phyloP scores from a whole-genome alignment of 2,329 filamentous ascomycete species.

The Mariannaea elegans region DNA sequence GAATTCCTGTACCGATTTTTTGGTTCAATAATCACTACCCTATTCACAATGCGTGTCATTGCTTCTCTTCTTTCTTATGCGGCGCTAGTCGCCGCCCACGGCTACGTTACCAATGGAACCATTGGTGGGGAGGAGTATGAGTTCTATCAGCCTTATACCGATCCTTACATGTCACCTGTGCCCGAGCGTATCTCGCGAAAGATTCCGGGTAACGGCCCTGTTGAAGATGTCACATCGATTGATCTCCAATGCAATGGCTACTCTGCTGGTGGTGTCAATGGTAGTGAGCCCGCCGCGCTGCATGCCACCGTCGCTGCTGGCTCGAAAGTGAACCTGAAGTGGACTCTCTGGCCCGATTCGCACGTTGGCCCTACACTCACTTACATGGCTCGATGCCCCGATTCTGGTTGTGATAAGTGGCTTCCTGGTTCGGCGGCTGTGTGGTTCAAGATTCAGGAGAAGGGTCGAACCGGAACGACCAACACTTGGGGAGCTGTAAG shows the following conservation, averaged over 20 bases:
- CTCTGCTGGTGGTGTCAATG: slow-evolving; percentile 56
- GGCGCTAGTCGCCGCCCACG: slow-evolving; percentile 57
- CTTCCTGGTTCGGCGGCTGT: slow-evolving; percentile 58
- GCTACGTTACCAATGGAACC: slow-evolving; percentile 56
- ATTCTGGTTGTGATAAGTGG: slow-evolving; percentile 59
- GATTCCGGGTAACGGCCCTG: slow-evolving; percentile 66
- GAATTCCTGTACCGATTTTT: slow-evolving; percentile 10
- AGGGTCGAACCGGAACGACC: slow-evolving; percentile 59
- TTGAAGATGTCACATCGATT: slow-evolving; percentile 60
- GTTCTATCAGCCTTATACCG: slow-evolving; percentile 50
- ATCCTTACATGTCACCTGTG: slow-evolving; percentile 54
- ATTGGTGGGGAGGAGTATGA: slow-evolving; percentile 50
- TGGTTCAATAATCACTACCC: not conserved
- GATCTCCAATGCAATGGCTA: slow-evolving; percentile 67
- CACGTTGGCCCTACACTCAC: slow-evolving; percentile 65
- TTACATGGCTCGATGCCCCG: slow-evolving; percentile 68
- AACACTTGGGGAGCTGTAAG: slow-evolving; percentile 56
- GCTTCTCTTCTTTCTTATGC: slow-evolving; percentile 44
- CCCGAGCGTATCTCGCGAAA: slow-evolving; percentile 64
- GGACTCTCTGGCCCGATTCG: slow-evolving; percentile 61
- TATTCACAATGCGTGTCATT: slow-evolving; percentile 34
- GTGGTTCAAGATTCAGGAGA: slow-evolving; percentile 66
- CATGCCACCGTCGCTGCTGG: slow-evolving; percentile 64
- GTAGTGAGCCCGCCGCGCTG: slow-evolving; percentile 61
- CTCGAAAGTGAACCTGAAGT: slow-evolving; percentile 60